Conservation (phyloP, 176 grass and related monocot species). For the Tillandsia leiboldiana region DNA sequence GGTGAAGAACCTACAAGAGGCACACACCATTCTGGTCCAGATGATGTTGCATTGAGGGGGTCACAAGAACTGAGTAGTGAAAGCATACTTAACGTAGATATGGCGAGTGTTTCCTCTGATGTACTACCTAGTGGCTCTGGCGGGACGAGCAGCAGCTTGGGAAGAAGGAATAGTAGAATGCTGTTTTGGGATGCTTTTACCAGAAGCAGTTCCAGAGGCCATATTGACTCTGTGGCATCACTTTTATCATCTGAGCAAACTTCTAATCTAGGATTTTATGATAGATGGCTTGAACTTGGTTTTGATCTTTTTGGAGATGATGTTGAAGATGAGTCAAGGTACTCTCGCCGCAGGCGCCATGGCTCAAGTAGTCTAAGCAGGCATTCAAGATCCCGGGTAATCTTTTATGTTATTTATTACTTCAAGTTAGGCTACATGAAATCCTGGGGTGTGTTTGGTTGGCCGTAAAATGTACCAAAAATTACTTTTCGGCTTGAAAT, state of each 20-base stretch:
- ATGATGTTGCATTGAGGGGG: conserved; percentile 26
- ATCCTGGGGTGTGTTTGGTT: too few species aligned
- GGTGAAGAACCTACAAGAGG: conserved; percentile 30
- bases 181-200: conserved; percentile 82
- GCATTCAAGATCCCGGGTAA: conserved; percentile 85
- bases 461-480: too few species aligned
- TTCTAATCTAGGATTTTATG: conserved; percentile 47
- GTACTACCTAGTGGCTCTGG: conserved; percentile 18
- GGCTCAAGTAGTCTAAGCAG: conserved; percentile 66
- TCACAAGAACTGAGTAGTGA: conserved; percentile 33
- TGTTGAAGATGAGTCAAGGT: conserved; percentile 51
- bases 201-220: conserved; percentile 53
- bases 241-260: conserved; percentile 6
- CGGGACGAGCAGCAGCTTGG: conserved; percentile 33
- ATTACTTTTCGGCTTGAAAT: too few species aligned
- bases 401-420: conserved; percentile 12
- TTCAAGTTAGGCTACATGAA: neutral
- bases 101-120: conserved; percentile 51
- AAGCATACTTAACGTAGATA: conserved; percentile 67
- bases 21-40: conserved; percentile 26
- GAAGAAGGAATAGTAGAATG: conserved; percentile 61
- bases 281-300: conserved; percentile 77
- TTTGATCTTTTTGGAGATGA: conserved; percentile 50
- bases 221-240: conserved; percentile 33
- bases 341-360: conserved; percentile 55